Evolutionary conservation across 2,329 filamentous ascomycete genomes (phyloP).

Genomic region (Trematosphaeria pertusa): DNA sequence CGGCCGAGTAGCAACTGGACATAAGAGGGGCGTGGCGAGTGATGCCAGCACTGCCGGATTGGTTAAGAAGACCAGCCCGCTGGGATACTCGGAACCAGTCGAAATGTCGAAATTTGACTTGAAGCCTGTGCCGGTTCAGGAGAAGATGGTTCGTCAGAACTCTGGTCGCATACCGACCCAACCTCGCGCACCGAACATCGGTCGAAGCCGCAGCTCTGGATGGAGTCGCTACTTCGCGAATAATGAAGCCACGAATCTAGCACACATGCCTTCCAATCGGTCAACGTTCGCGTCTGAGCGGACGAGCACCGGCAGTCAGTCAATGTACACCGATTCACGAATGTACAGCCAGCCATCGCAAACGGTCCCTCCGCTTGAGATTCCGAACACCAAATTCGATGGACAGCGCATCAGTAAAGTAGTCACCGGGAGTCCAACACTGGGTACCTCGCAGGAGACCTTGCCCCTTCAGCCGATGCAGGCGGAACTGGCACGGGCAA

Average conservation of each 20-base stretch:
- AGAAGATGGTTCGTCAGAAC: slow-evolving; percentile 46
- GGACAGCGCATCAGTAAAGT: slow-evolving; percentile 71
- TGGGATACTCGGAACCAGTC: slow-evolving; percentile 50
- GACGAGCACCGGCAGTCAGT: slow-evolving; percentile 48
- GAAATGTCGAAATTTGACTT: slow-evolving; percentile 56
- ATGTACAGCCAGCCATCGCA: slow-evolving; percentile 71
- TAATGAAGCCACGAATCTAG: slow-evolving; percentile 63
- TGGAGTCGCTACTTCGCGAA: slow-evolving; percentile 83
- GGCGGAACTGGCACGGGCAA: slow-evolving; percentile 46
- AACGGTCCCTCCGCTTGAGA: slow-evolving; percentile 70
- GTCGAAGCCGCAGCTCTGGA: slow-evolving; percentile 65
- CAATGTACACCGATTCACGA: slow-evolving; percentile 59
- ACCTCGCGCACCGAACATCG: slow-evolving; percentile 19
- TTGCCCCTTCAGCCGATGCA: slow-evolving; percentile 47
- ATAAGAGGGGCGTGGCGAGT: slow-evolving; percentile 62
- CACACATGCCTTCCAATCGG: slow-evolving; percentile 66
- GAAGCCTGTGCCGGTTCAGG: slow-evolving; percentile 38
- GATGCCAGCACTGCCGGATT: slow-evolving; percentile 66
- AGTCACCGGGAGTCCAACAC: slow-evolving; percentile 71
- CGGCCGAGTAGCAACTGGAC: slow-evolving; percentile 61
- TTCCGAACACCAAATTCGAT: slow-evolving; percentile 58
- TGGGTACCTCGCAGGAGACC: slow-evolving; percentile 63
- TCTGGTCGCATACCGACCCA: slow-evolving; percentile 33
- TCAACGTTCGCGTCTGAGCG: slow-evolving; percentile 48
- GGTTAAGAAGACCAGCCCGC: slow-evolving; percentile 60